phyloP scores from a whole-genome alignment of 163 green algal genomes.

The Chloromonas sp. region DNA sequence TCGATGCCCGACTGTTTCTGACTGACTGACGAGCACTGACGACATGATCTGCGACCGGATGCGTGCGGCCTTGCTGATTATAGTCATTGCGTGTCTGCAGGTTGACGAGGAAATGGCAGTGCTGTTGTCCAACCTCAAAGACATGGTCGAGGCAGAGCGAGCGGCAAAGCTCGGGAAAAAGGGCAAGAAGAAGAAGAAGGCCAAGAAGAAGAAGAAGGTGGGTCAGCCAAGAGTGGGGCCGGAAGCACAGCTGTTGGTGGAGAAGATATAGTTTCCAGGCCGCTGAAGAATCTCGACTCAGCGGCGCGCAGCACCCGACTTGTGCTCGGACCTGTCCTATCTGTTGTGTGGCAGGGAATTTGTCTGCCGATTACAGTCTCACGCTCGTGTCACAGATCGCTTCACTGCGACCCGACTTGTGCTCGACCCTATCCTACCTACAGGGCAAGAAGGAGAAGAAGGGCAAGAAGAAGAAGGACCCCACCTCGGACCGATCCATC shows the following conservation, averaged over 20 bases:
- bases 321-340: no score
- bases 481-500: slow-evolving; percentile 70
- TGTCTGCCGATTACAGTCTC: no score
- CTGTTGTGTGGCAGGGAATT: no score
- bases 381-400: no score
- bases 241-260: not conserved
- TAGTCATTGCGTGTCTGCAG: slow-evolving; percentile 20
- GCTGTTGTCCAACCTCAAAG: slow-evolving; percentile 82
- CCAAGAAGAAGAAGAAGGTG: slow-evolving; percentile 34
- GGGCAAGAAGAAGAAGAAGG: slow-evolving; percentile 59
- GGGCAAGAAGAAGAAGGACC: slow-evolving; percentile 69
- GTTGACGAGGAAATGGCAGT: slow-evolving; percentile 85
- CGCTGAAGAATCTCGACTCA: no score
- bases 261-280: not conserved
- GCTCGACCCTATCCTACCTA: no score
- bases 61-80: not conserved
- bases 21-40: no score
- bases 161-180: slow-evolving; percentile 77
- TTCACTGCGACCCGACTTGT: no score
- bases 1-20: no score
- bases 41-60: not conserved
- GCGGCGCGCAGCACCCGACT: no score
- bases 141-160: slow-evolving; percentile 72
- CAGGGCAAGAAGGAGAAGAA: slow-evolving; percentile 61
- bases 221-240: not conserved